Conservation (phyloP, 1,284 basidiomycete genomes). For the Tetrapyrgos nigripes region DNA sequence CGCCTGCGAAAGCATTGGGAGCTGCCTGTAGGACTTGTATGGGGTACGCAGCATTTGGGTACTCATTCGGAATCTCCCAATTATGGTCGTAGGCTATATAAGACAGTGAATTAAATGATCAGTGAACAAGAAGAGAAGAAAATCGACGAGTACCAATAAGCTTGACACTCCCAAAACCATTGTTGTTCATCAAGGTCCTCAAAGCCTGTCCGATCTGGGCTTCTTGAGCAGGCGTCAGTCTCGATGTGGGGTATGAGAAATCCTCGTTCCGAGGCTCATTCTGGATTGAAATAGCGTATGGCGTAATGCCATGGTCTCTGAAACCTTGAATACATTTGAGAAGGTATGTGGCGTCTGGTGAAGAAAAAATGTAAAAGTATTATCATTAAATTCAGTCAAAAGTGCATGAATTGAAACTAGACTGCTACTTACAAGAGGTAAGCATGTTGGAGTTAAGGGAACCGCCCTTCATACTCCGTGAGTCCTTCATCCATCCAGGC, state of each 20-base stretch:
- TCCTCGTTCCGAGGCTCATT: constrained; percentile 42
- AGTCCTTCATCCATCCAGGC: constrained; percentile 45
- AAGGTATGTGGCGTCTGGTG: constrained; percentile 39
- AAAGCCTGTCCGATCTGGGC: constrained; percentile 37
- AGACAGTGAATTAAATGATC: neutral
- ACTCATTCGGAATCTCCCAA: constrained; percentile 38
- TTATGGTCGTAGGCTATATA: constrained; percentile 30
- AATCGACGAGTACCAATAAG: constrained; percentile 29
- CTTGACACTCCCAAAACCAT: constrained; percentile 37
- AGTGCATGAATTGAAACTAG: neutral
- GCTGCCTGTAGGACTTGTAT: neutral
- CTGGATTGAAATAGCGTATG: constrained; percentile 41
- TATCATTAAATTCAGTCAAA: neutral
- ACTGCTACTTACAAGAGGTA: constrained; percentile 27
- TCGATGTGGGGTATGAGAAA: constrained; percentile 38
- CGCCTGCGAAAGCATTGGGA: neutral
- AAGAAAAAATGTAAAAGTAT: neutral
- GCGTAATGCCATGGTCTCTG: constrained; percentile 31
- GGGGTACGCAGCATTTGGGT: constrained; percentile 23
- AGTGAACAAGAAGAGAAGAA: neutral
- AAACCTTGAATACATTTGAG: constrained; percentile 42
- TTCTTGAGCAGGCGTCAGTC: constrained; percentile 26
- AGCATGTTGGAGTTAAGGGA: constrained; percentile 25
- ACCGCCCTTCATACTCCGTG: constrained; percentile 37
- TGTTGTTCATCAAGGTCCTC: constrained; percentile 36